phyloP scores from a whole-genome alignment of 176 grass and related monocot species.

The Tillandsia fasciculata region DNA sequence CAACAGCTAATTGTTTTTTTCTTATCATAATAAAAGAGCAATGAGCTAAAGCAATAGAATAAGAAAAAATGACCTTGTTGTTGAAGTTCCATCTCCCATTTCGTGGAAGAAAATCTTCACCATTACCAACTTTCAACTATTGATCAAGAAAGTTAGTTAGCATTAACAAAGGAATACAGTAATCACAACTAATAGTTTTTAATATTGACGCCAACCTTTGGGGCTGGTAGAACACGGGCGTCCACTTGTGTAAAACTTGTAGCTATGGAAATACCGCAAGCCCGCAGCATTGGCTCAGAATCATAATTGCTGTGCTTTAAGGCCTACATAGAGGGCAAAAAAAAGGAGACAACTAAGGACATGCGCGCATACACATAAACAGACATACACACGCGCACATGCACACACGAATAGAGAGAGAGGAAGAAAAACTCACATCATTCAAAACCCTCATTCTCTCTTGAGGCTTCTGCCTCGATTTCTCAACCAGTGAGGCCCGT shows the following conservation, averaged over 20 bases:
- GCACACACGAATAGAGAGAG: background rate
- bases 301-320: constrained; percentile 51
- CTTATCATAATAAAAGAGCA: constrained; percentile 4
- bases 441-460: constrained; percentile 64
- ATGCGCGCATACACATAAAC: background rate
- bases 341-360: constrained; percentile 1
- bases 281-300: constrained; percentile 58
- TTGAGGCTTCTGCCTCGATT: constrained; percentile 83
- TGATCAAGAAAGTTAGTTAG: constrained; percentile 1
- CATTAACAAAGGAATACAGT: background rate
- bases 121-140: constrained; percentile 71
- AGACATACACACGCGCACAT: background rate
- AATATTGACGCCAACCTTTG: constrained; percentile 29
- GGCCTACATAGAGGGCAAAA: constrained; percentile 23
- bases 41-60: background rate
- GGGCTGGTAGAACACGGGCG: constrained; percentile 56
- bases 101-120: constrained; percentile 52
- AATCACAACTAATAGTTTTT: background rate
- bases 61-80: constrained; percentile 44
- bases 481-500: constrained; percentile 69
- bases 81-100: constrained; percentile 95
- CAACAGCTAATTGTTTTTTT: background rate
- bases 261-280: constrained; percentile 55
- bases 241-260: constrained; percentile 52
- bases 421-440: constrained; percentile 31